phyloP scores from a whole-genome alignment of 2,329 filamentous ascomycete genomes.

The Fusarium guadeloupense region DNA sequence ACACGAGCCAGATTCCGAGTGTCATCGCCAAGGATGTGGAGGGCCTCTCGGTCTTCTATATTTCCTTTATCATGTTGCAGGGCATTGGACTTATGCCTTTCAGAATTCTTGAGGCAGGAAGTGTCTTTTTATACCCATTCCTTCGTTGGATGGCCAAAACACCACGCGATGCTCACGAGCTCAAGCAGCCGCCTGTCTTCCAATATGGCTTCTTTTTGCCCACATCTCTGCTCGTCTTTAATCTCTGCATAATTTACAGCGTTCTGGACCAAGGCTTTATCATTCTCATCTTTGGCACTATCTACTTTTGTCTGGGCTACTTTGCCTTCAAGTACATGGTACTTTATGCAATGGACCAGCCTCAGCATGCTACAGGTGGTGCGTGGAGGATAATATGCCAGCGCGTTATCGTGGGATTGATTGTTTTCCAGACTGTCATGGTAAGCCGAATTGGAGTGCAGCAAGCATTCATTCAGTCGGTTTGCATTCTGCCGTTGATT shows the following conservation, averaged over 20 bases:
- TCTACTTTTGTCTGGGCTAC: conserved; percentile 85
- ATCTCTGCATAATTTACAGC: conserved; percentile 95
- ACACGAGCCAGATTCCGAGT: conserved; percentile 80
- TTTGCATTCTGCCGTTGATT: conserved; percentile 79
- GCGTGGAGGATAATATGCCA: conserved; percentile 98
- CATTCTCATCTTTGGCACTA: conserved; percentile 81
- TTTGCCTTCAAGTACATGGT: conserved; percentile 98
- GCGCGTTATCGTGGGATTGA: conserved; percentile 83
- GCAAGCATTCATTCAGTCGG: conserved; percentile 75
- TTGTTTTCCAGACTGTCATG: conserved; percentile 92
- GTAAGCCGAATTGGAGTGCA: conserved; percentile 83
- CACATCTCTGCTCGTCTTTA: conserved; percentile 90
- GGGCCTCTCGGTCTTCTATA: conserved; percentile 82
- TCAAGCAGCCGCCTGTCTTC: conserved; percentile 85
- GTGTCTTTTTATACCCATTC: conserved; percentile 84
- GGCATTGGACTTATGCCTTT: conserved; percentile 94
- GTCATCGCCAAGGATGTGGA: conserved; percentile 80
- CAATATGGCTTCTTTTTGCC: conserved; percentile 97
- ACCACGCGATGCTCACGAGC: conserved; percentile 85
- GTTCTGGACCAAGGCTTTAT: conserved; percentile 82
- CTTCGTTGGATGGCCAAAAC: conserved; percentile 82
- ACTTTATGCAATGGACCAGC: conserved; percentile 97
- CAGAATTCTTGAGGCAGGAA: conserved; percentile 88
- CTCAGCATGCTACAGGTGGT: conserved; percentile 89
- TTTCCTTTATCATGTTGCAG: conserved; percentile 93